Conservation (phyloP, 164 flowering plant genomes). For the Hamamelis virginiana region DNA sequence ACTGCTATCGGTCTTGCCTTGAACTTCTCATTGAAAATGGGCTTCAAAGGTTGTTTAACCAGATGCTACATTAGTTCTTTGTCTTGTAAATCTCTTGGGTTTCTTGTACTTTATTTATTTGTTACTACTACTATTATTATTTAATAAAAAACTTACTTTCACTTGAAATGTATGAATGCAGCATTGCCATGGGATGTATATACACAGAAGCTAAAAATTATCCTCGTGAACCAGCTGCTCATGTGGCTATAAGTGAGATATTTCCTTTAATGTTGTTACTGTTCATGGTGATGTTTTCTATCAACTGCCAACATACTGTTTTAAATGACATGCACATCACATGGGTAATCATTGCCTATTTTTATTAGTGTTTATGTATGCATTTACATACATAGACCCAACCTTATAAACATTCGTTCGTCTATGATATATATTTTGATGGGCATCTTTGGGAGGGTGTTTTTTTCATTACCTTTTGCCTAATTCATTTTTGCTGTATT, state of each 20-base stretch:
- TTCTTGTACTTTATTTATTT: background rate
- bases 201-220: constrained; percentile 94
- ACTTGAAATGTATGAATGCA: constrained; percentile 41
- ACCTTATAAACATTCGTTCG: background rate
- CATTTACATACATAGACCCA: background rate
- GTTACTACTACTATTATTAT: too few relatives aligned
- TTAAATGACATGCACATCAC: background rate
- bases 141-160: constrained; percentile 10
- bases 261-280: constrained; percentile 8
- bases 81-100: background rate
- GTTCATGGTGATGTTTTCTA: background rate
- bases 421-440: background rate
- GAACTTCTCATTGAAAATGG: constrained; percentile 96
- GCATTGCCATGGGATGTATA: constrained; percentile 96
- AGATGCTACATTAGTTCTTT: constrained; percentile 13
- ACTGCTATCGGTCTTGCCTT: constrained; percentile 97
- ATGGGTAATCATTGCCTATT: background rate
- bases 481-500: background rate
- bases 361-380: background rate
- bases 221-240: constrained; percentile 99
- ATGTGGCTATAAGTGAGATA: constrained; percentile 94
- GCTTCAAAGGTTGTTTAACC: constrained; percentile 57
- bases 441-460: too few relatives aligned
- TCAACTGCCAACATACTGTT: background rate
- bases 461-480: constrained; percentile 8